Conservation (phyloP, 164 flowering plant genomes). For the Chimonanthus praecox region DNA sequence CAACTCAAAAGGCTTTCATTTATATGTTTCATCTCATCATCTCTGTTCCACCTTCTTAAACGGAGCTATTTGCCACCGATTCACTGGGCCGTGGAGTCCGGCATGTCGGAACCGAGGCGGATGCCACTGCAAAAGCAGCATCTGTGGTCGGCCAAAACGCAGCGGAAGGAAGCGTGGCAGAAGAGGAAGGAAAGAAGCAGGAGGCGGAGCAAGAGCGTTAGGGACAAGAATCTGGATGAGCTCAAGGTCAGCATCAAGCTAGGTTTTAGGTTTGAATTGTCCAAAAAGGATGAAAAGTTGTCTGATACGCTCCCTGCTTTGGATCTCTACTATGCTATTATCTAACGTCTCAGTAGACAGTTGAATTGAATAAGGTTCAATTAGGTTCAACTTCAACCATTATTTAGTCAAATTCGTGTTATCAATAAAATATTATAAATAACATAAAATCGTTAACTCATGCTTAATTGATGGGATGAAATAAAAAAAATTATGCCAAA, state of each 20-base stretch:
- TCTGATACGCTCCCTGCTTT: slow-evolving; percentile 69
- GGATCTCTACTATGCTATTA: slow-evolving; percentile 59
- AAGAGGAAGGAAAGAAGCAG: slow-evolving; percentile 32
- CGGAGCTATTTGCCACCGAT: too few relatives aligned
- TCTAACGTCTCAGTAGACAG: slow-evolving; percentile 37
- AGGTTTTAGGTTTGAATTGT: slow-evolving; percentile 65
- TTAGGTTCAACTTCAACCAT: slow-evolving; percentile 9
- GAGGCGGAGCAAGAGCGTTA: slow-evolving; percentile 46
- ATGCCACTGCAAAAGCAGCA: slow-evolving; percentile 52
- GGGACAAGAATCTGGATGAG: slow-evolving; percentile 79
- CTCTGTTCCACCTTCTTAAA: too few relatives aligned
- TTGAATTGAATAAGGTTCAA: too few relatives aligned
- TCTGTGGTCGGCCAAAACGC: slow-evolving; percentile 62
- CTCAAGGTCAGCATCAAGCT: slow-evolving; percentile 70
- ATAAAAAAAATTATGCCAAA: too few relatives aligned
- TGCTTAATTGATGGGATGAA: slow-evolving; percentile 1
- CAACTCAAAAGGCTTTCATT: too few relatives aligned
- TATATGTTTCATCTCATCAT: too few relatives aligned
- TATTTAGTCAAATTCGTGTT: too few relatives aligned
- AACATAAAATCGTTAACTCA: slow-evolving; percentile 32
- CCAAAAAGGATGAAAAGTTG: slow-evolving; percentile 37
- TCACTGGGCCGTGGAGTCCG: neutral
- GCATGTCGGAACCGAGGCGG: slow-evolving; percentile 10
- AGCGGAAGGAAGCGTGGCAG: slow-evolving; percentile 47
- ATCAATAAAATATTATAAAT: too few relatives aligned